Evolutionary conservation across 306 rosid genomes (phyloP), one percentile per base, ranked within the genome.

Genomic region (Senna siamea): DNA sequence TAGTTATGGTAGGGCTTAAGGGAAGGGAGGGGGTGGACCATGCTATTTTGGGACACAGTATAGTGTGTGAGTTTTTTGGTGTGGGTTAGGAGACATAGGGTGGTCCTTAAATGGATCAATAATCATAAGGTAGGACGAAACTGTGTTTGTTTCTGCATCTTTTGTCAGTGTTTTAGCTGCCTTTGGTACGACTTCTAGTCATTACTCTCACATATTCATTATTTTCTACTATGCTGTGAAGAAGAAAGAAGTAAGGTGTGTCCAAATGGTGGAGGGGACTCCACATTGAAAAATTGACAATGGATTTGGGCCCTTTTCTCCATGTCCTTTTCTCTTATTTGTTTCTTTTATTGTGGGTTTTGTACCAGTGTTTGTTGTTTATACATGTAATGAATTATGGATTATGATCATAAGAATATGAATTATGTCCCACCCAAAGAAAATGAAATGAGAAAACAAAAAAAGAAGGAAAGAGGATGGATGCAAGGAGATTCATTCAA

Each of bases 101-200:
- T 80, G 80, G 84, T 80, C 84, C 84, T 46, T 4, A 26, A 50
- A 23, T 0, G 35, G 38, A 17, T 71, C 38, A 70, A 69, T 74
- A 61, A 80, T 76, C 61, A 76, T 80, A 62, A 34, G 77, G 10
- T 59, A 46, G 54, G 44, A 48, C 35, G 63, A 32, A 50, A 41
- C 28, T 55, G 10, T 38, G 77, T 53, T 63, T 38, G 44, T 77
- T 38, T 61, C 61, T 71, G 32, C 41, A 19, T 47, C 69, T 41
- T 52, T 59, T 76, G 65, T 69, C 80, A 52, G 74, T 76, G 50
- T 57, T 64, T 40, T 44, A 20, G 35, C 55, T 70, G 40, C 38
- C 66, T 23, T 62, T 7, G 58, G 30, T 70, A 63, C 80, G 26
- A 52, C 43, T 59, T 26, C 30, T 51, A 52, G 66, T 79, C 22